A percentile compares a stretch with the other conserved stretches of the same genome.
Conservation (phyloP, 2,329 filamentous ascomycete species). For the Aschersonia sp. region DNA sequence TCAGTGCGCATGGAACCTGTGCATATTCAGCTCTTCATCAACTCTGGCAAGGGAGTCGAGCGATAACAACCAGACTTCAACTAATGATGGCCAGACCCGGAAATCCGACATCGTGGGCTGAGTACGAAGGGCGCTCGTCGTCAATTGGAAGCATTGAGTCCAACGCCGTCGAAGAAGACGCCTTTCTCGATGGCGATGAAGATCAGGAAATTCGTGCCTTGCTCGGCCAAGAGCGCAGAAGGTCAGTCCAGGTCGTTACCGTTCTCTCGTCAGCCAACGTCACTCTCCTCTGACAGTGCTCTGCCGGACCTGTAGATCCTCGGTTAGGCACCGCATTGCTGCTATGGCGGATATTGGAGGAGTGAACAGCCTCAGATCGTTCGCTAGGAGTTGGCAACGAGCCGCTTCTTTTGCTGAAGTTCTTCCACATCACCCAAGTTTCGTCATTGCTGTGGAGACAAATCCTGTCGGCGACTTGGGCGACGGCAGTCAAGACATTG, state of each 20-base stretch:
- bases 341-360: slow-evolving; percentile 63
- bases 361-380: slow-evolving; percentile 87
- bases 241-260: slow-evolving; percentile 8
- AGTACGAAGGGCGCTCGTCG: slow-evolving; percentile 28
- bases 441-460: slow-evolving; percentile 49
- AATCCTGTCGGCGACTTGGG: slow-evolving; percentile 4
- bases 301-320: slow-evolving; percentile 29
- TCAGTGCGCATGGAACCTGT: background rate
- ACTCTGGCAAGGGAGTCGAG: background rate
- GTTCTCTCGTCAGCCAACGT: background rate
- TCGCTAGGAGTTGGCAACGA: slow-evolving; percentile 83
- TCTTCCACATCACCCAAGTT: slow-evolving; percentile 63
- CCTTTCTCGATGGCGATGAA: slow-evolving; percentile 26
- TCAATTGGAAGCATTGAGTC: slow-evolving; percentile 27
- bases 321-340: slow-evolving; percentile 40
- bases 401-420: slow-evolving; percentile 82
- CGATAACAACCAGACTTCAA: background rate
- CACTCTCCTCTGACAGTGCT: no score
- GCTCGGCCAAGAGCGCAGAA: slow-evolving; percentile 15
- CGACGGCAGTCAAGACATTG: slow-evolving; percentile 24
- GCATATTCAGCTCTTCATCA: background rate
- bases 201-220: slow-evolving; percentile 13
- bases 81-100: slow-evolving; percentile 8
- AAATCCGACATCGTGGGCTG: slow-evolving; percentile 30
- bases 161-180: slow-evolving; percentile 28